phyloP scores from a whole-genome alignment of 2,329 filamentous ascomycete species.

The Magnaporthiopsis incrustans region DNA sequence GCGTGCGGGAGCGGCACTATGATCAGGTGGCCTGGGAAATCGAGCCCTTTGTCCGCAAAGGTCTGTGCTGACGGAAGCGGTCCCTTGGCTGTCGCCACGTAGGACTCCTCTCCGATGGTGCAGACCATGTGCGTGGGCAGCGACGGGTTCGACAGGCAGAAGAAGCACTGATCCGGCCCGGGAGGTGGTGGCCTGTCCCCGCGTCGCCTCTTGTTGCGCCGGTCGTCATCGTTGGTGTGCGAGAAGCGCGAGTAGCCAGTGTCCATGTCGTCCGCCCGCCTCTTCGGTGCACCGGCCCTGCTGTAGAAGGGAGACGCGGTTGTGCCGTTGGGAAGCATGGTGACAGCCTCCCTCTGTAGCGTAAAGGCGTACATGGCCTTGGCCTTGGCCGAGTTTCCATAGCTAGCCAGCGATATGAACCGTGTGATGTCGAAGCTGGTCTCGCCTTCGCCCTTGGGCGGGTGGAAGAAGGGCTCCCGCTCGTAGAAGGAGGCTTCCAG shows the following conservation, averaged over 20 bases:
- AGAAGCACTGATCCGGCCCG: slow-evolving; percentile 79
- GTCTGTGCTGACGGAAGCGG: slow-evolving; percentile 67
- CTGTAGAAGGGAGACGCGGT: slow-evolving; percentile 64
- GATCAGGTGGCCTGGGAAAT: slow-evolving; percentile 78
- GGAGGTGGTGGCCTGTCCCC: slow-evolving; percentile 46
- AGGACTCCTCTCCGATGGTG: slow-evolving; percentile 79
- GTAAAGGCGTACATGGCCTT: slow-evolving; percentile 76
- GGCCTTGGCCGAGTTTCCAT: slow-evolving; percentile 66
- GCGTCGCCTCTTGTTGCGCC: slow-evolving; percentile 36
- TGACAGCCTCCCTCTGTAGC: slow-evolving; percentile 55
- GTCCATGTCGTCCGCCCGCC: background rate
- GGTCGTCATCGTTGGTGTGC: slow-evolving; percentile 34
- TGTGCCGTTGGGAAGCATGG: slow-evolving; percentile 57
- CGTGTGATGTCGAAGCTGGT: slow-evolving; percentile 60
- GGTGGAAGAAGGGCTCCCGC: slow-evolving; percentile 84
- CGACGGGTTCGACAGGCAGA: slow-evolving; percentile 84
- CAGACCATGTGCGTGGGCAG: slow-evolving; percentile 82
- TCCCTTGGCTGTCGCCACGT: slow-evolving; percentile 87
- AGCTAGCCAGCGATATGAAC: slow-evolving; percentile 82
- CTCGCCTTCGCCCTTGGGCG: slow-evolving; percentile 31
- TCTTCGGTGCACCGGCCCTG: slow-evolving; percentile 26
- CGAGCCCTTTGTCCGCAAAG: slow-evolving; percentile 55
- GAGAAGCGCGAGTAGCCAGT: slow-evolving; percentile 43
- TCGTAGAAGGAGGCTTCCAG: slow-evolving; percentile 66
- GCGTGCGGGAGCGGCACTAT: slow-evolving; percentile 84